Evolutionary conservation across 345 rosid species (phyloP).

Genomic region (Hibiscus mutabilis): DNA sequence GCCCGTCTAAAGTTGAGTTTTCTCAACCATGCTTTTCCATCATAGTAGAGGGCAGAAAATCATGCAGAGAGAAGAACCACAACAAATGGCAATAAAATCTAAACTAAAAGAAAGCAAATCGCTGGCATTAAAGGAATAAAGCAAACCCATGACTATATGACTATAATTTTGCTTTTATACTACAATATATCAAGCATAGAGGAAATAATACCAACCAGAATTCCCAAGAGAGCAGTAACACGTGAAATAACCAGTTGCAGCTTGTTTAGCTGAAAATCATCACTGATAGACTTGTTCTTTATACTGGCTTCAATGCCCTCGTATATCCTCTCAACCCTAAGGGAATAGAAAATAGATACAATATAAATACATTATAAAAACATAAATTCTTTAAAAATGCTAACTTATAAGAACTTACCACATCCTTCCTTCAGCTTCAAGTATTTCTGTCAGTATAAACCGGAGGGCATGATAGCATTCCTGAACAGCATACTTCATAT

Average conservation of each 20-base stretch:
- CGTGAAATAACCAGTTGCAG: conserved; percentile 73
- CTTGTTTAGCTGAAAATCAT: conserved; percentile 62
- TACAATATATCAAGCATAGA: background rate
- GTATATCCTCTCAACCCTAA: conserved; percentile 83
- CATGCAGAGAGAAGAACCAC: background rate
- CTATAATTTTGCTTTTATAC: background rate
- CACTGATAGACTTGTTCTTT: conserved; percentile 36
- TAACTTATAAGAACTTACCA: conserved; percentile 43
- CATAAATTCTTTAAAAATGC: conserved; percentile 10
- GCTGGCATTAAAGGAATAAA: background rate
- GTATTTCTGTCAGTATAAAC: conserved; percentile 57
- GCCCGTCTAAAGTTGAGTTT: background rate
- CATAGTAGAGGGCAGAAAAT: background rate
- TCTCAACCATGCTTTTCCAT: background rate
- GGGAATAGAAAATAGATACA: conserved; percentile 17
- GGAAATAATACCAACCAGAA: conserved; percentile 51
- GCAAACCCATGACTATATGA: background rate
- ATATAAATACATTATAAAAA: conserved; percentile 10
- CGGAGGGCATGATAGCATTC: conserved; percentile 67
- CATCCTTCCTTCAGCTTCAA: conserved; percentile 84
- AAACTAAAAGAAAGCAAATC: background rate
- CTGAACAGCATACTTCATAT: conserved; percentile 94
- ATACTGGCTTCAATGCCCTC: conserved; percentile 57
- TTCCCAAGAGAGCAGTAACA: conserved; percentile 73
- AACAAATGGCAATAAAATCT: background rate